Evolutionary conservation across 495 filamentous ascomycete species (phyloP).

Genomic region (Talaromyces liani): DNA sequence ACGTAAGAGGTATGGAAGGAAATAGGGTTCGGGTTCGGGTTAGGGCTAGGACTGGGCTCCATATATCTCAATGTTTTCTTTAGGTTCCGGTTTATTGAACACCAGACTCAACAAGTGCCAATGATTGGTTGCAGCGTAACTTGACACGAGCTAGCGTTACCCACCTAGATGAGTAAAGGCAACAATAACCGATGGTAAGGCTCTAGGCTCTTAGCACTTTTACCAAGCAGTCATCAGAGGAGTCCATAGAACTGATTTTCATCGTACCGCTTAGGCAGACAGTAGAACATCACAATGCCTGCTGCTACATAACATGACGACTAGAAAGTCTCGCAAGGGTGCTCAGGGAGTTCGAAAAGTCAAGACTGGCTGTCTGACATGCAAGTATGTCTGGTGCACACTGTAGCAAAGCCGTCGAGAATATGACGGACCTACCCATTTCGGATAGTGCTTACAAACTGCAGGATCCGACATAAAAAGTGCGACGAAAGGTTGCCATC

Average conservation of each 20-base stretch:
- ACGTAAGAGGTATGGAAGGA: too few relatives aligned
- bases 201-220: too few relatives aligned
- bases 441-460: not conserved
- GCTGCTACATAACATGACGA: not conserved
- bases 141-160: not conserved
- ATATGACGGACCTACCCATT: too few relatives aligned
- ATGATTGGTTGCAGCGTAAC: not conserved
- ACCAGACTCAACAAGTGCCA: not conserved
- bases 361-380: constrained; percentile 9
- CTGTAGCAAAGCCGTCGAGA: too few relatives aligned
- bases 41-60: too few relatives aligned
- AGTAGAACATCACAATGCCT: not conserved
- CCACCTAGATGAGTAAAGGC: not conserved
- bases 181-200: not conserved
- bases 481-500: constrained; percentile 5
- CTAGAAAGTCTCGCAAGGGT: not conserved
- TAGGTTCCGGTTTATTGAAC: too few relatives aligned
- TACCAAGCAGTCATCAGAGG: not conserved
- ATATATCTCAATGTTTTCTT: too few relatives aligned
- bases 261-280: not conserved
- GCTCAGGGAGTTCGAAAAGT: constrained; percentile 6
- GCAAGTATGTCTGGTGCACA: constrained; percentile 9
- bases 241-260: not conserved
- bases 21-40: too few relatives aligned
- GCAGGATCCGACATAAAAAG: constrained; percentile 3